Percentiles rank a stretch among this genome's conserved stretches.
Conservation (phyloP, 1,284 basidiomycete species). For the Mrakiaceae sp. region DNA sequence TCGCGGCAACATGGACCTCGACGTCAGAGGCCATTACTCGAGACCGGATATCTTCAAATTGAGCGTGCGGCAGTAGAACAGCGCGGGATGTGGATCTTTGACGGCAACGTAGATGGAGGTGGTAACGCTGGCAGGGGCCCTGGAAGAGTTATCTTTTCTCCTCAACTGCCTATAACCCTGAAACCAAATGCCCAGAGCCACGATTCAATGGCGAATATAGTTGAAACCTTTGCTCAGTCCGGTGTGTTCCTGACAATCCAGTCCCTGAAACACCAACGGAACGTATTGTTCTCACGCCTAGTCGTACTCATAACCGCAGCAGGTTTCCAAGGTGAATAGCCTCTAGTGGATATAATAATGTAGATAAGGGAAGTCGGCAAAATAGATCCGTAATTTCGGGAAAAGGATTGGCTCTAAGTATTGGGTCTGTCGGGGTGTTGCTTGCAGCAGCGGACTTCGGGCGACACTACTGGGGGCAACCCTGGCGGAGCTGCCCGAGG, state of each 20-base stretch:
- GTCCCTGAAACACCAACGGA: slow-evolving; percentile 53
- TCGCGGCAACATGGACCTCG: slow-evolving; percentile 57
- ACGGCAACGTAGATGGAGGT: slow-evolving; percentile 48
- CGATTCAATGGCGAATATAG: slow-evolving; percentile 48
- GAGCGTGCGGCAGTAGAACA: background rate
- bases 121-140: slow-evolving; percentile 46
- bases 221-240: slow-evolving; percentile 45
- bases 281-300: slow-evolving; percentile 45
- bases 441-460: too few relatives aligned
- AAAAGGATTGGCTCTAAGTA: slow-evolving; percentile 50
- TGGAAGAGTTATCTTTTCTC: slow-evolving; percentile 52
- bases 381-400: slow-evolving; percentile 50
- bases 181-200: slow-evolving; percentile 49
- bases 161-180: slow-evolving; percentile 48
- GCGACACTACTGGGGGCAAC: too few relatives aligned
- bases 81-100: slow-evolving; percentile 43
- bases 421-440: too few relatives aligned
- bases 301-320: slow-evolving; percentile 51
- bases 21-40: slow-evolving; percentile 55
- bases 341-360: slow-evolving; percentile 52
- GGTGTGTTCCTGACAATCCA: slow-evolving; percentile 45
- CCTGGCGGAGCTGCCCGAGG: too few relatives aligned
- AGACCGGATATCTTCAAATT: slow-evolving; percentile 18
- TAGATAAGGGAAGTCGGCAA: slow-evolving; percentile 50
- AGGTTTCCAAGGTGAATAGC: slow-evolving; percentile 51